Evolutionary conservation across 139 green algal genomes (phyloP).

Genomic region (Diplosphaera chodatii): DNA sequence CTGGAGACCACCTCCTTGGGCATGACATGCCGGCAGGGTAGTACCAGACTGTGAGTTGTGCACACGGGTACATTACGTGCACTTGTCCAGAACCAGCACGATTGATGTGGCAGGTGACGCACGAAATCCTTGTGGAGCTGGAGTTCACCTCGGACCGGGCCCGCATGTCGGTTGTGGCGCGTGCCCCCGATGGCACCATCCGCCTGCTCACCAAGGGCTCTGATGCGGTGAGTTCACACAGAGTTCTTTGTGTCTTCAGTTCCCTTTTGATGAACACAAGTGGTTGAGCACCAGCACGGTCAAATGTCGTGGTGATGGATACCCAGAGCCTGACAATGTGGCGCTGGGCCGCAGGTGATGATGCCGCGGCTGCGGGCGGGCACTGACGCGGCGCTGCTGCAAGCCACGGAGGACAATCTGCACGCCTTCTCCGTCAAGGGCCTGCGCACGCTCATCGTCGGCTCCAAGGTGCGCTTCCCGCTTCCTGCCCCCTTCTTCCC

Average conservation of each 20-base stretch:
- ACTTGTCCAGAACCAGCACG: too few species aligned
- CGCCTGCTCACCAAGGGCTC: constrained; percentile 88
- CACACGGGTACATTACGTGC: too few species aligned
- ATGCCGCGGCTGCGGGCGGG: constrained; percentile 48
- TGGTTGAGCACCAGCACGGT: too few species aligned
- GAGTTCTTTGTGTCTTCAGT: too few species aligned
- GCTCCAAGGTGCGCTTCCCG: background rate
- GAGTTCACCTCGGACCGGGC: constrained; percentile 85
- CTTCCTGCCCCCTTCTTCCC: too few species aligned
- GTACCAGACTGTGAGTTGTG: too few species aligned
- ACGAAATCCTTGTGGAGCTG: constrained; percentile 84
- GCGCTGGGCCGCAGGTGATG: constrained; percentile 32
- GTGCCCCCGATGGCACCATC: constrained; percentile 53
- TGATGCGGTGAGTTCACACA: constrained; percentile 32
- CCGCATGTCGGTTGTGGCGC: constrained; percentile 60
- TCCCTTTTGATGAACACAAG: too few species aligned
- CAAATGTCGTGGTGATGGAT: too few species aligned
- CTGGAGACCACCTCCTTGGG: too few species aligned
- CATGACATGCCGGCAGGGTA: too few species aligned
- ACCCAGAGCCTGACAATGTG: too few species aligned
- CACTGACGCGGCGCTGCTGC: constrained; percentile 17
- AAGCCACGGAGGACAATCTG: constrained; percentile 29
- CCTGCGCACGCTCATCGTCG: constrained; percentile 46
- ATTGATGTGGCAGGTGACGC: constrained; percentile 24
- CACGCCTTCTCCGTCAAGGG: constrained; percentile 32